These are phyloP conservation scores for Beta corolliflora DNA, from an alignment of 179 eudicot genomes.

Conservation along the genomic window DNA sequence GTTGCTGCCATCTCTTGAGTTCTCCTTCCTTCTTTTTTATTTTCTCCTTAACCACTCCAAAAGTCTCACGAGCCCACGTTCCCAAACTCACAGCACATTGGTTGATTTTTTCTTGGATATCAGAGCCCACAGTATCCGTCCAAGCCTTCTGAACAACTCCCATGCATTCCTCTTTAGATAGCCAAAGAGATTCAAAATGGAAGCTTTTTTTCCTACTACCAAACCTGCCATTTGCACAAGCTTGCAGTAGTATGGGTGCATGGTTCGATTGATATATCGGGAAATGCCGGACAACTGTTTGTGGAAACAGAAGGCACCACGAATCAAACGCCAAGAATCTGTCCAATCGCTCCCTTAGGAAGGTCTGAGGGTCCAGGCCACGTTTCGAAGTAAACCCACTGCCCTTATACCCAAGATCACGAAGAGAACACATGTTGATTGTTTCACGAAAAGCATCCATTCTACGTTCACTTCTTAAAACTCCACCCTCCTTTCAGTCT, in stretches of 20 bases:
- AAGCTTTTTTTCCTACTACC: neutral
- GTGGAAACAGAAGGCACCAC: neutral
- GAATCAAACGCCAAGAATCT: neutral
- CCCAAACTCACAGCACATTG: neutral
- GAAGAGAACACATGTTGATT: neutral
- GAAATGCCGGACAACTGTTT: neutral
- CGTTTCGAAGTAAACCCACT: neutral
- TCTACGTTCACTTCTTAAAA: neutral
- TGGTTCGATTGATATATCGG: neutral
- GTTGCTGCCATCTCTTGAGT: neutral
- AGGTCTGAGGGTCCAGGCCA: neutral
- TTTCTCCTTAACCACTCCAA: neutral
- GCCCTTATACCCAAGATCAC: neutral
- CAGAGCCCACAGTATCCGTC: too few species aligned
- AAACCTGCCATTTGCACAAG: neutral
- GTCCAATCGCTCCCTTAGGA: neutral
- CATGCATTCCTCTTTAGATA: neutral
- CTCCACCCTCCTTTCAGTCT: neutral
- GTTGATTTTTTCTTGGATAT: neutral
- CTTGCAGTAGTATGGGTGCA: neutral
- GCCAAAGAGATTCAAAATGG: neutral
- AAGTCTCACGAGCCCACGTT: neutral
- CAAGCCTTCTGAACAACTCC: too few species aligned
- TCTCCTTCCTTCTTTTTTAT: too few species aligned
- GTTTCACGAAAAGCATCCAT: neutral